These are phyloP conservation scores for Beta lomatogona DNA, from an alignment of 179 eudicot species.

Conservation along the genomic window DNA sequence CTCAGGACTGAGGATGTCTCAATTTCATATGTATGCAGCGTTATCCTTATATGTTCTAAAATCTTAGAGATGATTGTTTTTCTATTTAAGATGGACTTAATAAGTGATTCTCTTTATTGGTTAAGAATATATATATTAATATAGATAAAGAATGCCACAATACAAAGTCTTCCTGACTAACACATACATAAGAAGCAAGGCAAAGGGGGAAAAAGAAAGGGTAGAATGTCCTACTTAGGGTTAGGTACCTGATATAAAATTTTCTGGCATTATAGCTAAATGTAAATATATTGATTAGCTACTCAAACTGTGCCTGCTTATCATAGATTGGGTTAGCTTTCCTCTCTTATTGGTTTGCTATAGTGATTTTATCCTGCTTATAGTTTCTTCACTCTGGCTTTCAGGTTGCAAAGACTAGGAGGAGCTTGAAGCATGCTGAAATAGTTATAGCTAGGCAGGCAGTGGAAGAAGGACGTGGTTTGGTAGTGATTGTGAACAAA, in stretches of 20 bases:
- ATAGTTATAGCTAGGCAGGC: constrained; percentile 93
- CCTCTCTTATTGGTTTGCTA: background rate
- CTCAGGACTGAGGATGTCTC: background rate
- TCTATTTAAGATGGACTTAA: no score
- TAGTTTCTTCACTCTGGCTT: constrained; percentile 10
- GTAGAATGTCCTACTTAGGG: no score
- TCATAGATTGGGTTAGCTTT: background rate
- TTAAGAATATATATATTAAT: no score
- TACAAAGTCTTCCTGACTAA: background rate
- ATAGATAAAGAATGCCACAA: no score
- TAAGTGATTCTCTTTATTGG: no score
- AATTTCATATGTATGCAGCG: background rate
- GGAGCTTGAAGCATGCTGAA: constrained; percentile 90
- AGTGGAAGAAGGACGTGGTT: constrained; percentile 95
- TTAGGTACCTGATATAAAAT: no score
- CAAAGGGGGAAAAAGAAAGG: no score
- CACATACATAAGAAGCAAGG: background rate
- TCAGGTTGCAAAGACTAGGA: constrained; percentile 72
- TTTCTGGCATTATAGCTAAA: background rate
- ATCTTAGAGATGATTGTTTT: background rate
- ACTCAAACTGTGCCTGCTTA: background rate
- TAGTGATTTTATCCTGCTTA: background rate
- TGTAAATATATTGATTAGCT: background rate
- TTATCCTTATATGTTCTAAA: background rate
- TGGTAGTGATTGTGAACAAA: constrained; percentile 87